These are phyloP conservation scores for Taxawa tesnikishii DNA, from an alignment of 2,329 filamentous ascomycete species.

Conservation along the genomic window DNA sequence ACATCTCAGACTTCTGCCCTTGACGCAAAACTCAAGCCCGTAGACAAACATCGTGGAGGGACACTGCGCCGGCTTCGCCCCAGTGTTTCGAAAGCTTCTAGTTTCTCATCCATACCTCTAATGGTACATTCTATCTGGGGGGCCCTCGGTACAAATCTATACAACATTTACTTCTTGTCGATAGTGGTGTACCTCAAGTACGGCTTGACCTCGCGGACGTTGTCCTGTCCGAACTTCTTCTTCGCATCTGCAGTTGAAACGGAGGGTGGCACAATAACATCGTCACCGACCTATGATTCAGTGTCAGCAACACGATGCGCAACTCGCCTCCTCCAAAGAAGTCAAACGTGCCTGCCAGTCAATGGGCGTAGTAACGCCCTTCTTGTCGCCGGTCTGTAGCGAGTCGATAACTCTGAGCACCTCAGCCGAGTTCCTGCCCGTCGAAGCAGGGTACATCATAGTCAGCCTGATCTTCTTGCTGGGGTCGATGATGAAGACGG, in stretches of 20 bases:
- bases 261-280: conserved; percentile 80
- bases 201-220: conserved; percentile 47
- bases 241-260: conserved; percentile 77
- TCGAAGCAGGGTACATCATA: conserved; percentile 84
- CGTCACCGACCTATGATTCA: conserved; percentile 70
- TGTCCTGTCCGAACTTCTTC: conserved; percentile 65
- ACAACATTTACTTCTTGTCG: conserved; percentile 9
- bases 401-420: conserved; percentile 47
- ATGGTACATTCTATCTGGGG: too few relatives aligned
- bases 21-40: too few relatives aligned
- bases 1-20: too few relatives aligned
- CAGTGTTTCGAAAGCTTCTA: too few relatives aligned
- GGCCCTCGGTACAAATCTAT: too few relatives aligned
- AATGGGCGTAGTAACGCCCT: conserved; percentile 59
- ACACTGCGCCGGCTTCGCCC: too few relatives aligned
- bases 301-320: background rate
- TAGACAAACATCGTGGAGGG: too few relatives aligned
- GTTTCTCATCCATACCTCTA: too few relatives aligned
- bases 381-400: conserved; percentile 62
- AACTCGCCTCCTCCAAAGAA: too few relatives aligned
- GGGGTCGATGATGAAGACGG: conserved; percentile 89
- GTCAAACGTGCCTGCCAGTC: conserved; percentile 6
- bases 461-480: conserved; percentile 87
- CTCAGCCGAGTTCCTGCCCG: conserved; percentile 52
- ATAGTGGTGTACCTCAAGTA: conserved; percentile 59